These are phyloP conservation scores for Petunia axillaris DNA, from an alignment of 257 asterid species.

Conservation along the genomic window DNA sequence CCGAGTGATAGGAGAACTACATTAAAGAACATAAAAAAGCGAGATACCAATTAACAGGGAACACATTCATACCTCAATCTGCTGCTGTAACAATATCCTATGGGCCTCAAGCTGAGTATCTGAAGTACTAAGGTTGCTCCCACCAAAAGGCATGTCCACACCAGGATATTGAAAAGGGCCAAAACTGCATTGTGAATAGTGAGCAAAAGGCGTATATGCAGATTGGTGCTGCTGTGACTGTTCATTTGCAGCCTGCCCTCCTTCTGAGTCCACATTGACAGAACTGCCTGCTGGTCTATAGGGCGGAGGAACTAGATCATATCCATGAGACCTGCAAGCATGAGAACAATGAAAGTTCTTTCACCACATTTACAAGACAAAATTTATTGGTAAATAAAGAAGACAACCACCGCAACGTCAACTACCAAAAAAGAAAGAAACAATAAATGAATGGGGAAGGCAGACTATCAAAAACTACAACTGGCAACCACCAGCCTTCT, in stretches of 20 bases:
- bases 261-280: slow-evolving; percentile 30
- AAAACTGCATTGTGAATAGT: slow-evolving; percentile 32
- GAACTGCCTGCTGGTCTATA: slow-evolving; percentile 36
- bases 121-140: slow-evolving; percentile 29
- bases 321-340: slow-evolving; percentile 47
- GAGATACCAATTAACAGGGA: neutral
- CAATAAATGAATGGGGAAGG: neutral
- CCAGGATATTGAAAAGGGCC: slow-evolving; percentile 35
- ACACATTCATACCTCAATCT: slow-evolving; percentile 29
- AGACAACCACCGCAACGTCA: neutral
- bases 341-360: too few relatives aligned
- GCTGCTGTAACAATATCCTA: slow-evolving; percentile 38
- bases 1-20: neutral
- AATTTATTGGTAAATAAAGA: neutral
- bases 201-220: slow-evolving; percentile 34
- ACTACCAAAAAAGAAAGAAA: neutral
- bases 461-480: neutral
- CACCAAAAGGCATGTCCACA: neutral
- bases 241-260: slow-evolving; percentile 36
- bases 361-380: neutral
- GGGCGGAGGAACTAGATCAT: slow-evolving; percentile 45
- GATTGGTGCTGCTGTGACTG: slow-evolving; percentile 41
- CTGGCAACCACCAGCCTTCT: too few relatives aligned
- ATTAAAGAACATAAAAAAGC: slow-evolving; percentile 22
- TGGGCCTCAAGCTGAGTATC: slow-evolving; percentile 54